A percentile compares a stretch with the other conserved stretches of the same genome.
phyloP scores from a whole-genome alignment of 2,329 filamentous ascomycete genomes.

The Penicillium sclerotiorum region DNA sequence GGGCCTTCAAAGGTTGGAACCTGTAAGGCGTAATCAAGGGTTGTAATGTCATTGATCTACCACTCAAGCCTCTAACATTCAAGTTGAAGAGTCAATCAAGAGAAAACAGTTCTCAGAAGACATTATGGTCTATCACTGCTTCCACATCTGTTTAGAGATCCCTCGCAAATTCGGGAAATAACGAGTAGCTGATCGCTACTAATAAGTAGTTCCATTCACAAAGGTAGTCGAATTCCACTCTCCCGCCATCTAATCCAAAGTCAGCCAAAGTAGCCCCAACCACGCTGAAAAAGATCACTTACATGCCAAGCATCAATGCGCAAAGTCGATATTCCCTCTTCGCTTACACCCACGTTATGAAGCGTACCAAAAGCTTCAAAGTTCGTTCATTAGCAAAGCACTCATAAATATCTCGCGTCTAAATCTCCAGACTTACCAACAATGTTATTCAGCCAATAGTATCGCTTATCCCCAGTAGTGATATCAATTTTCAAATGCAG shows the following conservation, averaged over 20 bases:
- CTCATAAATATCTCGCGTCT: neutral
- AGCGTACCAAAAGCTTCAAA: constrained; percentile 25
- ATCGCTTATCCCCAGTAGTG: constrained; percentile 26
- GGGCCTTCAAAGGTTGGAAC: too few relatives aligned
- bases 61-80: too few relatives aligned
- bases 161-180: neutral
- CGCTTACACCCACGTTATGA: constrained; percentile 8
- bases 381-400: neutral
- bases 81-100: too few relatives aligned
- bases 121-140: too few relatives aligned
- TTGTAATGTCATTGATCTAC: too few relatives aligned
- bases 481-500: constrained; percentile 28
- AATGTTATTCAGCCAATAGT: constrained; percentile 34
- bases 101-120: too few relatives aligned
- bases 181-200: neutral
- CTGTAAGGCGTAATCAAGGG: too few relatives aligned
- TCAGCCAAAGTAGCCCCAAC: neutral
- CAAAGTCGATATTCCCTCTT: constrained; percentile 12
- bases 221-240: constrained; percentile 27
- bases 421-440: constrained; percentile 21
- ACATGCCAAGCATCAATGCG: constrained; percentile 34
- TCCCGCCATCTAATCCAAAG: constrained; percentile 17
- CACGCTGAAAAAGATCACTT: neutral
- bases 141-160: neutral
- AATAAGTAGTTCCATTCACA: constrained; percentile 9